Base-by-base conservation (phyloP, 106 monocot genomes). In the Allium fistulosum region DNA sequence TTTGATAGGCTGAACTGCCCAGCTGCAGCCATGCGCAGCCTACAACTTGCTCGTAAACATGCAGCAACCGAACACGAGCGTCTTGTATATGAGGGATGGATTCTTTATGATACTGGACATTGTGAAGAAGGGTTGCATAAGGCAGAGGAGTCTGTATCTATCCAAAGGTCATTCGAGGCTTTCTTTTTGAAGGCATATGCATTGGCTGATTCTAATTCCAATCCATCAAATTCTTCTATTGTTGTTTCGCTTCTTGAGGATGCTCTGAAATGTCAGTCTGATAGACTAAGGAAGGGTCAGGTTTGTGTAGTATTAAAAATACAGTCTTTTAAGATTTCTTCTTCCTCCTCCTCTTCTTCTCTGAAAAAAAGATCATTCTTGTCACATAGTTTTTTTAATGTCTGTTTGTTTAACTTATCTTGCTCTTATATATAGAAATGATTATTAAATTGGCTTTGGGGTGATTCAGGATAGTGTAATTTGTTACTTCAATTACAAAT, bases 161-260 rank as follows among this genome's bases (percentile, higher is more conserved):
- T 92, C 28, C 88, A 92, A 53, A 84, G 97, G 65, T 97, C 97
- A 59, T 97, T 97, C 77, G 97, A 97, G 77, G 97, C 92, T 45
- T 92, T 97, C 84, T 97, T 97, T 77, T 50, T 97, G 70, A 97
- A 97, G 79, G 97, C 97, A 0, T 97, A 97, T 76, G 97, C 88
- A 51, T 74, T 97, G 76, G 97, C 92, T 17, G 97, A 97, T 83
- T 92, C 97, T 17, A 84, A 84, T 65, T 57, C 70, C 37, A 89
- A 88, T 68, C 74, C 82, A 51, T 89, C 89, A 16, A 89, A 78
- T 72, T 92, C 97, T 51, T 49, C 60, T 48, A 81, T 78, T n/a
- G 85, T 92, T 61, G 68, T 97, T 9, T 78, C 78, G 11, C 97
- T 97, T 69, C 97, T 97, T 66, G 84, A 97, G 71, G 89, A 97